Base-by-base conservation (phyloP, 306 rosid genomes). In the Vigna reflexopilosa region DNA sequence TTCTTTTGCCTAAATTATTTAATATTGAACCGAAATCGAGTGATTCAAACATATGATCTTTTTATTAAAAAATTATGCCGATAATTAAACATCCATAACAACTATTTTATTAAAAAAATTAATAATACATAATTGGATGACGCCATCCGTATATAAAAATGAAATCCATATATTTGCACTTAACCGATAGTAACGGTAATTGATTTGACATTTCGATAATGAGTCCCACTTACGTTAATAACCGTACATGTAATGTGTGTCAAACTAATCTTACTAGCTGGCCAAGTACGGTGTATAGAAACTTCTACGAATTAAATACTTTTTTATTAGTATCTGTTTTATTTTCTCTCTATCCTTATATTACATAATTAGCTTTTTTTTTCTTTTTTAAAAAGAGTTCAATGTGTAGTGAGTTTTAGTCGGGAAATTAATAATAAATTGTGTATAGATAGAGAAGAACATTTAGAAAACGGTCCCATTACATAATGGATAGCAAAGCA, bases 391-490 rank as follows among this genome's bases (percentile, higher is more conserved):
- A 51, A n/a, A n/a, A 51, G 22, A 51, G 10, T 6, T 51, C 6
- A 51, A n/a, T 17, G 11, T 52, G 5, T n/a, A 0, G 1, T 17
- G 17, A 17, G 8, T n/a, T 52, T 7, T 17, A 7, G 4, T 52
- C 0, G 9, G 1, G 1, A 19, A 65, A 65, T 15, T 45, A 47
- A 42, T 56, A 45, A 67, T 44, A 67, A 40, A 67, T 44, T 22
- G 24, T 45, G 17, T 7, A 61, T 28, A 28, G 5, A 11, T 10
- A 47, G 48, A 47, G 19, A 48, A 62, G 30, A 30, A 75, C n/a
- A 1, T 30, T 32, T 6, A 59, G 72, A 69, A 61, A 81, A 48
- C 40, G 73, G 30, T 20, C 77, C 72, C 77, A 75, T 58, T 26
- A 36, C 70, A 44, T 61, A 75, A 59, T 34, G 32, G 2, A 20